phyloP scores from a whole-genome alignment of 192 early-diverging fungal genomes.

The Umbelopsis isabellina region DNA sequence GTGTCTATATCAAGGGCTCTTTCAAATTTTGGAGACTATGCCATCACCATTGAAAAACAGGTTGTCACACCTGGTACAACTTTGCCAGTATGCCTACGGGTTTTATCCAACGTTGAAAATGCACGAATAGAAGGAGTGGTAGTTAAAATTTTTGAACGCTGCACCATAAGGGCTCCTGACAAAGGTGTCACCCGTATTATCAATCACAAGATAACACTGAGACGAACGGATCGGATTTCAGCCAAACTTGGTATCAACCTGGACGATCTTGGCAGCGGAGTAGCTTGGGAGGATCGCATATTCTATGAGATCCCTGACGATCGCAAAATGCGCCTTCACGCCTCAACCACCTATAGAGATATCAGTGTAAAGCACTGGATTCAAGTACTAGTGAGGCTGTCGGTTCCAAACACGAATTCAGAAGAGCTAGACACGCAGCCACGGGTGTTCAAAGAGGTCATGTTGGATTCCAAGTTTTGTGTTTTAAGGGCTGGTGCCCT shows the following conservation, averaged over 20 bases:
- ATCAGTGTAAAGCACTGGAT: slow-evolving; percentile 40
- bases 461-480: slow-evolving; percentile 7
- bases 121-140: slow-evolving; percentile 17
- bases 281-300: slow-evolving; percentile 8
- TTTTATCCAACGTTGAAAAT: slow-evolving; percentile 4
- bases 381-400: slow-evolving; percentile 24
- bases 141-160: slow-evolving; percentile 35
- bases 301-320: slow-evolving; percentile 31
- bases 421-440: slow-evolving; percentile 13
- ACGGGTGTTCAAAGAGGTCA: slow-evolving; percentile 1
- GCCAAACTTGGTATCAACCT: slow-evolving; percentile 12
- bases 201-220: slow-evolving; percentile 34
- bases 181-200: slow-evolving; percentile 33
- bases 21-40: slow-evolving; percentile 10
- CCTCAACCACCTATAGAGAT: slow-evolving; percentile 27
- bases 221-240: not conserved
- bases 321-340: slow-evolving; percentile 25
- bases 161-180: slow-evolving; percentile 30
- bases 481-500: not conserved
- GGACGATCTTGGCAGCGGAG: slow-evolving; percentile 10
- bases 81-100: slow-evolving; percentile 25
- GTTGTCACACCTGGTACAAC: slow-evolving; percentile 28
- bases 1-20: slow-evolving; percentile 2
- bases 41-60: slow-evolving; percentile 22
- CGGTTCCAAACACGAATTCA: slow-evolving; percentile 17